Base-by-base conservation (phyloP, 345 rosid genomes). In the Eucalyptus cloeziana region DNA sequence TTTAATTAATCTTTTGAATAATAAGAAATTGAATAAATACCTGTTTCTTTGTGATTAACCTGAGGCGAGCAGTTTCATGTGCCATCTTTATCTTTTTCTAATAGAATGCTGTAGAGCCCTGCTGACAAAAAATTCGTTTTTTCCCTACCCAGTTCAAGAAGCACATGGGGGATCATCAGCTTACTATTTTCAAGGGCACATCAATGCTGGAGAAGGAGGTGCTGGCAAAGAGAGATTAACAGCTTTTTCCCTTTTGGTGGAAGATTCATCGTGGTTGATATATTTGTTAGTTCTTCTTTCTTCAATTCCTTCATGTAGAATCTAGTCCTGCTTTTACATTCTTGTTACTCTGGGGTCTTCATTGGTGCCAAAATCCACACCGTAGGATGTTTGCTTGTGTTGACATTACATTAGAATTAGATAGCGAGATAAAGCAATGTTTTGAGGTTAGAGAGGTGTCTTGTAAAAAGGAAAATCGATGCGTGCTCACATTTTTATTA, bases 121-220 rank as follows among this genome's bases (percentile, higher is more conserved):
- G 37, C 9, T 85, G 79, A 7, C 27, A 22, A 76, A 40, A 40
- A 76, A 37, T 50, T 79, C 9, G 13, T 86, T 17, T 50, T 52
- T 69, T 88, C 67, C 2, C 47, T 43, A 67, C 24, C 3, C 96
- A 98, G 99, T 50, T 96, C 93, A 92, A 71, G 87, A 90, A 92
- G 90, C 95, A 94, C 93, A 94, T 97, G 90, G 93, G 90, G 89
- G 94, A 96, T 88, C 90, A 93, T 88, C 97, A 95, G 92, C 94
- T 97, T 67, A 97, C 99, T 8, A 92, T 98, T 85, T 98, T 97
- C 87, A 94, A 94, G 88, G 99, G 99, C 87, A 98, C 99, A 58
- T 92, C 95, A 86, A 94, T 97, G 96, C 92, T 98, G 71, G 99
- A 98, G 94, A 98, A 96, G 92, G 94, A 94, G 92, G 95, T 98